Base-by-base conservation (phyloP, 2,329 filamentous ascomycete species). In the Aspergillus spinulosporus region DNA sequence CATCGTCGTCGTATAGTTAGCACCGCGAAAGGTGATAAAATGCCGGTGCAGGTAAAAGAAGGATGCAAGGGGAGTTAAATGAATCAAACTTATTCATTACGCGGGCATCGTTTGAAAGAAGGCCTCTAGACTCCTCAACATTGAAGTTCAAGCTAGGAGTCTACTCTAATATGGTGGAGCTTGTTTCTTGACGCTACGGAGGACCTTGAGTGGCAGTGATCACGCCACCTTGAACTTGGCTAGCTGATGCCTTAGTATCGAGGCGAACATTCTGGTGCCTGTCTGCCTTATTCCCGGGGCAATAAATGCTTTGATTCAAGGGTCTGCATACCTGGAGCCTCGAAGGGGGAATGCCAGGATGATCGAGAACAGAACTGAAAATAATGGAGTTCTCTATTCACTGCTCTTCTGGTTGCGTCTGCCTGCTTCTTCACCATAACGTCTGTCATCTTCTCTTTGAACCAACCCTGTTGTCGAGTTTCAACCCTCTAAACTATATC, bases 1-100 rank as follows among this genome's bases (percentile, higher is more conserved):
- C 70, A 72, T 72, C 40, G 21, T 21, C 21, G 21, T 57, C 65
- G 58, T 51, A 44, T 21, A 44, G 28, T 43, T 56, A 21, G 58
- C 42, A 34, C 31, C 44, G 21, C 39, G 12, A 34, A 29, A 14
- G 21, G 39, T 15, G 37, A 21, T 42, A 21, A 14, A 11, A 15
- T 11, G 42, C 12, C 21, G 11, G 14, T 44, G 42, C 3, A 34
- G 34, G 7, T 29, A 12, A 45, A 3, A 2, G 28, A 49, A 2
- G 46, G 12, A 37, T 36, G 43, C 14, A n/a, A 34, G 44, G 12
- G 14, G 12, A 4, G 39, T 31, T 31, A 12, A 52, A 21, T 11
- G 5, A 11, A 47, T 9, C 12, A 28, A 39, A 39, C 40, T 21
- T 32, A 52, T n/a, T 11, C 21, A 46, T 46, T 40, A 37, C 21